Evolutionary conservation across 495 filamentous ascomycete species (phyloP), one percentile per base, ranked within the genome.

Genomic region (Bacidia rubella): DNA sequence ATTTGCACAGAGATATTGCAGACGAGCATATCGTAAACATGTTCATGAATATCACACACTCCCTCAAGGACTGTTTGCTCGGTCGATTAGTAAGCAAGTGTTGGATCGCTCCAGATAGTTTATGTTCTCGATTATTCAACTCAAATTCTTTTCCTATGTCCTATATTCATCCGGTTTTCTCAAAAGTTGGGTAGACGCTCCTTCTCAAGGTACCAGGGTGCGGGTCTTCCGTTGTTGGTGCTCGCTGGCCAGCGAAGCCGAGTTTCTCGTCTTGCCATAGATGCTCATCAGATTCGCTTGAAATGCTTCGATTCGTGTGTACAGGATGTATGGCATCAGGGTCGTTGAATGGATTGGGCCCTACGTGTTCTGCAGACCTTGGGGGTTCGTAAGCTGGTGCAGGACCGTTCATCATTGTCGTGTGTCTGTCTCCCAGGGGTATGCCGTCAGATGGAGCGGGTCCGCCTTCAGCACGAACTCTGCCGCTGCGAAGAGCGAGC

Each of bases 381-480:
- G 60, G 60, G 40, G 57, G 60, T 22, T 64, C 61, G 35, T 60
- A 63, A 3, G 56, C 61, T 4, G 62, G 61, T 19, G 61, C 57
- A 38, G 55, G 51, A 22, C 51, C 59, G 27, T 43, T 32, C 20
- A 43, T 42, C 49, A 41, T 49, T 40, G 40, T 48, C 1, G 25
- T 17, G 15, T 53, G 47, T 35, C 47, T 49, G 15, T 54, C 53
- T 35, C 57, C 52, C 43, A 59, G 49, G 7, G 60, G 54, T 27
- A 63, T 57, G 11, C 57, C 47, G 49, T 65, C 57, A 1, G 65
- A 55, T 38, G 64, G 67, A 11, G 57, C 54, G n/a, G 68, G 65
- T 1, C 73, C 74, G 0, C 74, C 74, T 17, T 74, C 73, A 23
- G 68, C 74, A 19, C 74, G 68, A 41, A 60, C 67, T 25, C 66